Evolutionary conservation across 148 eudicot genomes (phyloP), one percentile per base, ranked within the genome.

Genomic region (Hydrangea macrophylla): DNA sequence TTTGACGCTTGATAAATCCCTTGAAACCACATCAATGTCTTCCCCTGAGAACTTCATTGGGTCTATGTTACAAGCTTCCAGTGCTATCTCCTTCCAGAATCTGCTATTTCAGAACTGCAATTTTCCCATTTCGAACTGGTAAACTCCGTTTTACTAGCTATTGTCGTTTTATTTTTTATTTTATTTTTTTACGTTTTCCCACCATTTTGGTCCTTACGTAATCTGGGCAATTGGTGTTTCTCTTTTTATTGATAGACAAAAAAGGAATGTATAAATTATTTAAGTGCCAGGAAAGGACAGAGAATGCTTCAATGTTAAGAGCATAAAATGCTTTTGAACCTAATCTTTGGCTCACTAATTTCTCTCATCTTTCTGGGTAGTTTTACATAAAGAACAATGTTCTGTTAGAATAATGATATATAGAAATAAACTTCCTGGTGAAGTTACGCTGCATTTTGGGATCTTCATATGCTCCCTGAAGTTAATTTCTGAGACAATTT

Each of bases 241-340:
- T 53, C 69, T 27, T 20, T 2, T 17, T 22, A 65, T 33, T 64
- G 60, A 39, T 53, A 24, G 48, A 53, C 44, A 53, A 26, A 54
- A 32, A 54, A 20, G 53, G 40, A 32, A 23, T 25, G 57, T 59
- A 66, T 66, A 66, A 66, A 64, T 53, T 66, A 4, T 53, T 39
- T 13, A 28, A 33, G 70, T 22, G 56, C 31, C 36, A 66, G 5
- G 31, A 45, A 24, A 23, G 33, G 7, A 7, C 53, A 18, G 35
- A n/a, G n/a, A n/a, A n/a, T n/a, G n/a, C n/a, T n/a, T n/a, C n/a
- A n/a, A n/a, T n/a, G n/a, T n/a, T n/a, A n/a, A n/a, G n/a, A n/a
- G n/a, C n/a, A 31, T 22, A 53, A 17, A n/a, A 50, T 39, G 42
- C 5, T 32, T 65, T 20, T 5, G 7, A 7, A 48, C 22, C 53